Evolutionary conservation across 208 protist genomes (phyloP), one percentile per base, ranked within the genome.

Genomic region (Trypanosomatidae sp.): DNA sequence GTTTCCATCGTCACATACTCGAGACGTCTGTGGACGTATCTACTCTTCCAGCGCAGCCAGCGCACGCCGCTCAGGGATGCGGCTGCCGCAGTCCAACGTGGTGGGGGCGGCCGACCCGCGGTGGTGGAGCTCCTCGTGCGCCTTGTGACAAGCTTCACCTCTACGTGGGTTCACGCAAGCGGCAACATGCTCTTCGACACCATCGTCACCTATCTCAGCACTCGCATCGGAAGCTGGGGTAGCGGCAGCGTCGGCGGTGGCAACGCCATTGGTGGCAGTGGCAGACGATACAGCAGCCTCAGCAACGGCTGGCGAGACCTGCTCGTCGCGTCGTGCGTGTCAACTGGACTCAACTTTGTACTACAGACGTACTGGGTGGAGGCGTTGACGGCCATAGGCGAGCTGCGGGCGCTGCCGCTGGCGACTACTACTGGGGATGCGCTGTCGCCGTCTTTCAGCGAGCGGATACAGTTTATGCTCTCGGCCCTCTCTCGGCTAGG

Each of bases 181-280:
- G 62, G 75, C 30, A 53, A 39, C 62, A 79, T 79, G 75, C 66
- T 79, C 8, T 79, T 74, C 52, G 69, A 79, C 75, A 79, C 75
- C 53, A 12, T 71, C 22, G 69, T 79, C 43, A 79, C 75, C 15
- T 79, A 79, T 50, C 53, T 79, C n/a, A 70, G 64, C 41, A 74
- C 75, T n/a, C 75, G 69, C 47, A 36, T 79, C 5, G 62, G 69
- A 44, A 70, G 60, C 46, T 70, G 68, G 64, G 49, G 74, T 36
- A 59, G 17, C 46, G 56, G 69, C 50, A 65, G 62, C 39, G 53
- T 62, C 52, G 36, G 15, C 22, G 39, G 19, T 12, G 33, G 46
- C n/a, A 28, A 22, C 47, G 15, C 47, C 36, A 39, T 55, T 17
- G 19, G 15, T 8, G 41, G 50, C 28, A n/a, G 43, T 46, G 39